Percentiles rank a stretch among this genome's conserved stretches.
These are phyloP conservation scores for Ustulina deusta DNA, from an alignment of 2,329 filamentous ascomycete species.

Conservation along the genomic window DNA sequence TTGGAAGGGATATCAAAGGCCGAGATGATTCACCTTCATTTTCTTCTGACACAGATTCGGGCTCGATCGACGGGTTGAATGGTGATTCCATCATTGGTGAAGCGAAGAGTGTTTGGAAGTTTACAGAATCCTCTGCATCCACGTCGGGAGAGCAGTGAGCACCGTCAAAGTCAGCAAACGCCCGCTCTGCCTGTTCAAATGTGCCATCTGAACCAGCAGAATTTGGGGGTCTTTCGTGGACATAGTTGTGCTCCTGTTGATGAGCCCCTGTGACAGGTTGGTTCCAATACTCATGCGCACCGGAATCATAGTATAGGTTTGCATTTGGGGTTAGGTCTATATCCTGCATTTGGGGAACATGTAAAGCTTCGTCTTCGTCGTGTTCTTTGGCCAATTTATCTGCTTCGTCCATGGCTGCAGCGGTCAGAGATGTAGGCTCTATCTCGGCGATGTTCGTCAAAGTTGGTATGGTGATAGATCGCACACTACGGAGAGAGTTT, in stretches of 20 bases:
- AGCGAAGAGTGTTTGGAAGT: constrained; percentile 45
- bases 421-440: constrained; percentile 64
- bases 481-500: constrained; percentile 63
- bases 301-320: constrained; percentile 43
- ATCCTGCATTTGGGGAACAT: constrained; percentile 44
- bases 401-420: constrained; percentile 66
- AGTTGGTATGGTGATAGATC: constrained; percentile 61
- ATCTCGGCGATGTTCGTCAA: constrained; percentile 69
- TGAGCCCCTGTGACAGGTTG: constrained; percentile 43
- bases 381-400: constrained; percentile 56
- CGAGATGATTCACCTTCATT: constrained; percentile 40
- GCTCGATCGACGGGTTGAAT: constrained; percentile 44
- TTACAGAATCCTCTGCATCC: constrained; percentile 48
- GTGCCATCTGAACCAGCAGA: constrained; percentile 70
- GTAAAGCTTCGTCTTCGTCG: constrained; percentile 54
- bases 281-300: constrained; percentile 50
- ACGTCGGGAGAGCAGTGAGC: constrained; percentile 75
- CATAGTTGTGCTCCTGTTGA: constrained; percentile 40
- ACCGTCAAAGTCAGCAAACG: constrained; percentile 86
- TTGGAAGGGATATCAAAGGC: constrained; percentile 52
- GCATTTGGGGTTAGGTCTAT: constrained; percentile 48
- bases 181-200: constrained; percentile 71
- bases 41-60: constrained; percentile 36
- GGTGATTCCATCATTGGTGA: constrained; percentile 39
- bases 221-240: constrained; percentile 56